Base-by-base conservation (phyloP, 1,284 basidiomycete species). In the Agaricales sp. region DNA sequence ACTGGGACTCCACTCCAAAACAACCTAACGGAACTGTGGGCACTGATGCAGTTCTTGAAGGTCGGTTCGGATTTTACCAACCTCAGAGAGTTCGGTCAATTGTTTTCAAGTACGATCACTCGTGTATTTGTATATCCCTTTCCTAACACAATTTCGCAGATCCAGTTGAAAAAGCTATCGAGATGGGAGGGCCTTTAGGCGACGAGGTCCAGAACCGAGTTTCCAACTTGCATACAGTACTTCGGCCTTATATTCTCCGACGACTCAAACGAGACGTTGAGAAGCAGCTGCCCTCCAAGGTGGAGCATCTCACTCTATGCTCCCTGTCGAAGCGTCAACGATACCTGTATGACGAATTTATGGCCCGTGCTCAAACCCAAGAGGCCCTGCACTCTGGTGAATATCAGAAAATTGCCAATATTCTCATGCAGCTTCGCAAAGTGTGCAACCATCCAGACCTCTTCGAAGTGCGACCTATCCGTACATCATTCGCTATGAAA, bases 291-390 rank as follows among this genome's bases (percentile, higher is more conserved):
- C 95, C 95, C 0, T 87, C 84, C 67, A 99, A 99, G 64, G 92
- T 82, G 61, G 95, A 98, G 57, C 94, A 98, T 61, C 80, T 97
- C 49, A 81, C 96, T 30, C 78, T 92, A 45, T 97, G 94, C 59
- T 84, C 87, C 1, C 71, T 99, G 3, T 96, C 93, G 25, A 97
- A 96, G 63, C 81, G 95, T 1, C 95, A 99, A 59, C 86, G 94
- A 3, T 95, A 92, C 64, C 76, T 99, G 4, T 99, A 99, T 66
- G 95, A 99, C 71, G 95, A 98, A 64, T 98, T 97, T 70, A 97
- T 99, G 93, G 77, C 86, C 3, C 80, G 95, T 22, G 82, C 90
- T 0, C 84, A 92, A 53, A 98, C 95, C 1, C 78, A 81, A 38
- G 84, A 90, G 57, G 90, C 90, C 13, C 74, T 98, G 45, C 75